Evolutionary conservation across 2,329 filamentous ascomycete species (phyloP).

Genomic region (Ophiocordyceps sinensis): DNA sequence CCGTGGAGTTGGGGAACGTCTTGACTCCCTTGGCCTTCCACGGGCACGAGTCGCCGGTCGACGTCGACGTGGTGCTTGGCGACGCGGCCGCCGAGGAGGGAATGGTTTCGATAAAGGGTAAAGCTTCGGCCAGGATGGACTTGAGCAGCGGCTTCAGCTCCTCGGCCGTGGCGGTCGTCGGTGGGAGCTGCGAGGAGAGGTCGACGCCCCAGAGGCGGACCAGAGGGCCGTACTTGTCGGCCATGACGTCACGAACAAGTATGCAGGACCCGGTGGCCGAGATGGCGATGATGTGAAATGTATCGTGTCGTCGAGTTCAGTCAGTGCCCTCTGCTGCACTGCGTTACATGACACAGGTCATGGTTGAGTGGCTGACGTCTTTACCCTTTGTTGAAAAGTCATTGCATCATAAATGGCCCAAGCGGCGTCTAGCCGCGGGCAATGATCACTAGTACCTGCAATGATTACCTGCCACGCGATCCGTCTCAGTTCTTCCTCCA

Average conservation of each 20-base stretch:
- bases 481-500: too few species aligned
- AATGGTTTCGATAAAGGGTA: conserved; percentile 41
- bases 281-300: too few species aligned
- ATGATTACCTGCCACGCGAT: too few species aligned
- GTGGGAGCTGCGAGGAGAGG: conserved; percentile 28
- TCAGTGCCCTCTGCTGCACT: too few species aligned
- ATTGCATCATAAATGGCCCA: too few species aligned
- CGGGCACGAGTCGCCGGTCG: conserved; percentile 4
- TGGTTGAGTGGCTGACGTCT: too few species aligned
- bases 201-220: conserved; percentile 40
- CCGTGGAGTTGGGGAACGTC: conserved; percentile 30
- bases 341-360: too few species aligned
- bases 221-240: conserved; percentile 25
- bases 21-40: conserved; percentile 40
- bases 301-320: too few species aligned
- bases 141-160: conserved; percentile 36
- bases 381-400: too few species aligned
- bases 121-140: conserved; percentile 40
- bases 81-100: conserved; percentile 14
- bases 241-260: background rate
- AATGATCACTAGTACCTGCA: too few species aligned
- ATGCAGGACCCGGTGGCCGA: background rate
- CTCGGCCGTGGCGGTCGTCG: conserved; percentile 20
- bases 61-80: background rate
- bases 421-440: too few species aligned